These are phyloP conservation scores for Aspergillus taichungensis DNA, from an alignment of 495 filamentous ascomycete genomes.

Conservation along the genomic window DNA sequence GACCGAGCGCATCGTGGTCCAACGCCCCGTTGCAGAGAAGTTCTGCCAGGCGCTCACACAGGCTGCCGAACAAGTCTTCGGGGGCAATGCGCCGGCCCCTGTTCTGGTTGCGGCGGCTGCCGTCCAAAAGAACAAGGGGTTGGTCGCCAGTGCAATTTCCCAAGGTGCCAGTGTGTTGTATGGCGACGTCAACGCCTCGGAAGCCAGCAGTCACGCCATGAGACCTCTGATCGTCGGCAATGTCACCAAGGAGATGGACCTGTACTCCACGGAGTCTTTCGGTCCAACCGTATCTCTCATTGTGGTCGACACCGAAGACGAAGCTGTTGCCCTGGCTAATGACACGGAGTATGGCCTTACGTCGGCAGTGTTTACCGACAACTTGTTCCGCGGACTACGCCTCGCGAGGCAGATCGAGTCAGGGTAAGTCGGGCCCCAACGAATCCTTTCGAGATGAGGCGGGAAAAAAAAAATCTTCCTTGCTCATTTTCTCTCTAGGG, in stretches of 20 bases:
- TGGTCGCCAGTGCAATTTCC: slow-evolving; percentile 55
- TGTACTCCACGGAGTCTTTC: slow-evolving; percentile 76
- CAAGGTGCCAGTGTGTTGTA: slow-evolving; percentile 62
- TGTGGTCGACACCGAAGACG: slow-evolving; percentile 38
- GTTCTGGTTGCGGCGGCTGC: slow-evolving; percentile 52
- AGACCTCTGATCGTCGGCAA: slow-evolving; percentile 60
- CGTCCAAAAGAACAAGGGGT: slow-evolving; percentile 57
- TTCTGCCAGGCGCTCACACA: slow-evolving; percentile 53
- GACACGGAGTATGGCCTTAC: slow-evolving; percentile 46
- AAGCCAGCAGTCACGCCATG: slow-evolving; percentile 47
- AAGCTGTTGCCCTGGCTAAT: slow-evolving; percentile 41
- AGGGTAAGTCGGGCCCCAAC: slow-evolving; percentile 25
- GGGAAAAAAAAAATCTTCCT: no score
- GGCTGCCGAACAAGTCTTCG: slow-evolving; percentile 38
- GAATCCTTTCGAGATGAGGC: background rate
- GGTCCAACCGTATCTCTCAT: slow-evolving; percentile 63
- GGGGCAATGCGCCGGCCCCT: slow-evolving; percentile 40
- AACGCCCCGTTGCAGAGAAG: slow-evolving; percentile 52
- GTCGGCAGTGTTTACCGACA: slow-evolving; percentile 38
- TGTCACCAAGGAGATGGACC: slow-evolving; percentile 72
- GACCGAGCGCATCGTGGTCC: slow-evolving; percentile 80
- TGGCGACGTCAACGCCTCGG: slow-evolving; percentile 43
- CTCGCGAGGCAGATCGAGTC: slow-evolving; percentile 41
- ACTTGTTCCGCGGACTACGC: slow-evolving; percentile 38
- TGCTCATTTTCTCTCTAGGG: slow-evolving; percentile 19